Evolutionary conservation across 257 asterid genomes (phyloP).

Genomic region (Scutellaria baicalensis): DNA sequence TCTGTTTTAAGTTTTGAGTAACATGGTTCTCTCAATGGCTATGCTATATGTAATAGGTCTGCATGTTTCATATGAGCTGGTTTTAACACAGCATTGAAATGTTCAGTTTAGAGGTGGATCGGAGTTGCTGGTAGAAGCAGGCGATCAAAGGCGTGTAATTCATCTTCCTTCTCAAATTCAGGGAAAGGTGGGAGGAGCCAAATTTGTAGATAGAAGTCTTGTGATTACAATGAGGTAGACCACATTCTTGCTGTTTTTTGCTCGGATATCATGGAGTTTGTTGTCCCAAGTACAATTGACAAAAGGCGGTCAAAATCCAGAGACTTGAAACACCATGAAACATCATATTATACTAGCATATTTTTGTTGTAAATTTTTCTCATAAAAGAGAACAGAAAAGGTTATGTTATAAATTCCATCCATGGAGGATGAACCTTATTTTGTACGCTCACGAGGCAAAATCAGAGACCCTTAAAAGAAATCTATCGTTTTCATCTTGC

Average conservation of each 20-base stretch:
- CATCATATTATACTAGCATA: no score
- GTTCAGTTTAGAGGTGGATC: conserved; percentile 87
- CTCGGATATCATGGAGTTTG: background rate
- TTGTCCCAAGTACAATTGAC: no score
- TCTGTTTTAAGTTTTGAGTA: background rate
- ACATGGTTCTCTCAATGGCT: background rate
- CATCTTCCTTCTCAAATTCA: conserved; percentile 72
- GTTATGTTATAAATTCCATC: no score
- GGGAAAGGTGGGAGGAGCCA: conserved; percentile 93
- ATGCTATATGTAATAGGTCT: background rate
- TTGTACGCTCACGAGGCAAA: no score
- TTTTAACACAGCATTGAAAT: no score
- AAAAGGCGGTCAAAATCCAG: no score
- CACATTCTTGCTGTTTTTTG: background rate
- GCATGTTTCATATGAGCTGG: background rate
- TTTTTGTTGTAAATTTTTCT: no score
- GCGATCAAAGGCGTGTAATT: conserved; percentile 86
- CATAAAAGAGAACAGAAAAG: no score
- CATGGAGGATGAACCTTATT: no score
- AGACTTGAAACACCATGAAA: no score
- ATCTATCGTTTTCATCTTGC: no score
- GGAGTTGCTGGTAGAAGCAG: conserved; percentile 88
- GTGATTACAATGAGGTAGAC: conserved; percentile 55
- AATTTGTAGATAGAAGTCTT: conserved; percentile 65
- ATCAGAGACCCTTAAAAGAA: no score